Base-by-base conservation (phyloP, 441 rosid species). In the Kokia cookei region DNA sequence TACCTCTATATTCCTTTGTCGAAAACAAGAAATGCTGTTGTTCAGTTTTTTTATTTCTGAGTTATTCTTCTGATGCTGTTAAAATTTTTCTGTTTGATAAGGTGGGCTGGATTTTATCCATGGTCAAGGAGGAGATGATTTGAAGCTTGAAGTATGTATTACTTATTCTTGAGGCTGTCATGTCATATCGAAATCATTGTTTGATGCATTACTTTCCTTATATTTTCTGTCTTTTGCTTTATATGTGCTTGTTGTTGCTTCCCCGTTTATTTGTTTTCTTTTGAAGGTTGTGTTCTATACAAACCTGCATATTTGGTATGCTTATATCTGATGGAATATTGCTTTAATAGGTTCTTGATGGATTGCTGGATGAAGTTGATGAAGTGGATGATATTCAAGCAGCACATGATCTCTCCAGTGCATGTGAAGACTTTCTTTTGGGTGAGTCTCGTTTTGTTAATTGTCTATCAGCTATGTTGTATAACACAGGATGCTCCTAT, bases 291-390 rank as follows among this genome's bases (percentile, higher is more conserved):
- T 59, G 5, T 35, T n/a, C 19, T 59, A 26, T 71, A 43, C 37
- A 51, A 69, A 60, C 50, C 6, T 70, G 48, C 54, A 51, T 65
- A 69, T 37, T 26, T 50, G 47, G 35, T 59, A 68, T 75, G 59
- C 26, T 63, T 45, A 40, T 59, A 68, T 75, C 66, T 72, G 66
- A 74, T 73, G 42, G 60, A 69, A 71, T 61, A 65, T 29, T 76
- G 77, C 59, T 84, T 73, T 79, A 29, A 54, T 84, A 94, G 99
- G 90, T 83, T 88, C 90, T 91, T 65, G 94, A 93, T 75, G 97
- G 93, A 63, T 73, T 90, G 85, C 84, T 93, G 55, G 93, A 89
- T 77, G 96, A 82, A 75, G 83, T 91, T 79, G 89, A 86, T 66
- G 93, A 90, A 79, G 89, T 87, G 71, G 97, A 90, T 75, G 91